Evolutionary conservation across 2,329 filamentous ascomycete species (phyloP).

Genomic region (Aspergillus caelatus): DNA sequence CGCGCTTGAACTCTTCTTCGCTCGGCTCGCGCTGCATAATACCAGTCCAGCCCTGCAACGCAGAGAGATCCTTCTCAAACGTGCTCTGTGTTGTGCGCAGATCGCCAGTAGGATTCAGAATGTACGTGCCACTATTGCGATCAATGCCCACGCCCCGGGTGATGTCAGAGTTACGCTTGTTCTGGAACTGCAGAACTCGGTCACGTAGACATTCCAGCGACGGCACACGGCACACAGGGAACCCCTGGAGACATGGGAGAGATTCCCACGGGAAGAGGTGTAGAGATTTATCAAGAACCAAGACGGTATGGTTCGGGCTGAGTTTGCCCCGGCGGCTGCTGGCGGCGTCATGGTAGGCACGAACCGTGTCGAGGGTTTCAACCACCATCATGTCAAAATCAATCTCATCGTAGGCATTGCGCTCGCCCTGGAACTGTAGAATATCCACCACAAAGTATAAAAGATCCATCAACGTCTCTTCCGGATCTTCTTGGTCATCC

Average conservation of each 20-base stretch:
- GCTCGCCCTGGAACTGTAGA: conserved; percentile 92
- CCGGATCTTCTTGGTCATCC: conserved; percentile 71
- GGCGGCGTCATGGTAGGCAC: conserved; percentile 68
- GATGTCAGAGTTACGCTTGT: conserved; percentile 22
- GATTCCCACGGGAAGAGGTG: conserved; percentile 97
- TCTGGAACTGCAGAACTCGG: conserved; percentile 62
- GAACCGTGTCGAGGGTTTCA: conserved; percentile 81
- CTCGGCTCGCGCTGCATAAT: conserved; percentile 70
- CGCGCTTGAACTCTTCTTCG: conserved; percentile 74
- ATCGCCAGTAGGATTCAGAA: conserved; percentile 88
- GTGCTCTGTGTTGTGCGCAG: conserved; percentile 76
- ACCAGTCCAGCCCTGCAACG: conserved; percentile 62
- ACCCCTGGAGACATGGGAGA: conserved; percentile 76
- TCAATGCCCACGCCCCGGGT: conserved; percentile 55
- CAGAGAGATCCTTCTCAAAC: conserved; percentile 68
- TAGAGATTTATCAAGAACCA: conserved; percentile 88
- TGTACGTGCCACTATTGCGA: conserved; percentile 59
- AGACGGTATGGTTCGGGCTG: conserved; percentile 68
- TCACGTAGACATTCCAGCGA: conserved; percentile 81
- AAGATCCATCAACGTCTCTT: conserved; percentile 87
- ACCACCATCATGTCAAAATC: conserved; percentile 92
- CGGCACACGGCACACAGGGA: conserved; percentile 83
- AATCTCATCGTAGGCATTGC: conserved; percentile 96
- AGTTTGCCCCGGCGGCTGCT: conserved; percentile 37
- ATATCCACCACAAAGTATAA: conserved; percentile 97